Percentiles rank a stretch among this genome's conserved stretches.
These are phyloP conservation scores for Populus hybrid DNA, from an alignment of 441 rosid species.

Conservation along the genomic window DNA sequence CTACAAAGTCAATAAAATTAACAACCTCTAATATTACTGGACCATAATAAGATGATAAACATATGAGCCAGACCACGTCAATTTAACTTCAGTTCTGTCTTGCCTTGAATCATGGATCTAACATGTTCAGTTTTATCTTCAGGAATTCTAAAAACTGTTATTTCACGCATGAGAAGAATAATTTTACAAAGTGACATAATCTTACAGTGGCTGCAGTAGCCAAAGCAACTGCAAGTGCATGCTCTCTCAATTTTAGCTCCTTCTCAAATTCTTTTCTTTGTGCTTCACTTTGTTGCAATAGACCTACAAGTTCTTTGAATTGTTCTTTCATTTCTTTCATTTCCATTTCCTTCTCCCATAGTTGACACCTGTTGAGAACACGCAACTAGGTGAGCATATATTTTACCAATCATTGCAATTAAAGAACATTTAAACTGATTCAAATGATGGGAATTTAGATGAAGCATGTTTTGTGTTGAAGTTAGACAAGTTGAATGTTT, in stretches of 20 bases:
- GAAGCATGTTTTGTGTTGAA: not conserved
- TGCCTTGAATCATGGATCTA: not conserved
- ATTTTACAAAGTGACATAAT: conserved; percentile 10
- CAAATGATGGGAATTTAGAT: not conserved
- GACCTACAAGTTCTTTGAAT: conserved; percentile 76
- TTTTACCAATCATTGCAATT: not conserved
- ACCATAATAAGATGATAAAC: not conserved
- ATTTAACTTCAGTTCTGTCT: not conserved
- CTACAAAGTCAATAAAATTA: not conserved
- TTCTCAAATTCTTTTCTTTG: conserved; percentile 78
- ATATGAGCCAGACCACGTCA: not conserved
- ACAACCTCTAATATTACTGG: not conserved
- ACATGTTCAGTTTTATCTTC: not conserved
- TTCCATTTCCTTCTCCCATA: conserved; percentile 91
- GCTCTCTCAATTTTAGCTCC: conserved; percentile 81
- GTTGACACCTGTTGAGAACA: conserved; percentile 58
- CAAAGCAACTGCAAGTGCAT: conserved; percentile 62
- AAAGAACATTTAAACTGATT: not conserved
- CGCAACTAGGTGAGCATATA: not conserved
- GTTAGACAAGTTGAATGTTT: not conserved
- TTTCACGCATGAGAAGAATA: conserved; percentile 14
- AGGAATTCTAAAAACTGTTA: not conserved
- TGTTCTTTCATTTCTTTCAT: conserved; percentile 94
- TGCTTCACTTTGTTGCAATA: conserved; percentile 72
- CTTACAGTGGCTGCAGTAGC: conserved; percentile 66